Conservation (phyloP, 768 basidiomycete genomes). For the Tephrocybe sp. region DNA sequence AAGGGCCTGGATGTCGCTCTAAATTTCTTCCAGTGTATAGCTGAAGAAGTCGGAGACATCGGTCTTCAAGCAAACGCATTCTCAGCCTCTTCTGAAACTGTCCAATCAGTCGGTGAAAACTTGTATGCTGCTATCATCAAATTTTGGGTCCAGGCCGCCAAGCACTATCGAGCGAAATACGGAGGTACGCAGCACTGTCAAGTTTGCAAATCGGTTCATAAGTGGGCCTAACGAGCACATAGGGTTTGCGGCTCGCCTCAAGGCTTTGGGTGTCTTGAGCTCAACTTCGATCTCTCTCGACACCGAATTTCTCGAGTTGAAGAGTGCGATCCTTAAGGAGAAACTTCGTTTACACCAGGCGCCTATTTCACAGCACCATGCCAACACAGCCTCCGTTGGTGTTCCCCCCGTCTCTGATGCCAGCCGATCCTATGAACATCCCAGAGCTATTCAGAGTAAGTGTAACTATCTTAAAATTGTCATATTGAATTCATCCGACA, state of each 20-base stretch:
- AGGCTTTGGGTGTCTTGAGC: neutral
- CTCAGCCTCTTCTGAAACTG: neutral
- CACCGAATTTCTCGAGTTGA: neutral
- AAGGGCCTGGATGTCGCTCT: constrained; percentile 1
- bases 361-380: neutral
- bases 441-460: too few species aligned
- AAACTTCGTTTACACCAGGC: neutral
- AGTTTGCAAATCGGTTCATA: neutral
- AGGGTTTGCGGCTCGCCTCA: neutral
- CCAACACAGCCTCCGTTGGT: too few species aligned
- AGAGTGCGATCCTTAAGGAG: neutral
- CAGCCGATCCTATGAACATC: too few species aligned
- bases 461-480: too few species aligned
- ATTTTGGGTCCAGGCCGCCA: constrained; percentile 10
- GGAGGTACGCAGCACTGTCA: neutral
- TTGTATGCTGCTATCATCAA: constrained; percentile 7
- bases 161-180: constrained; percentile 3
- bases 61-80: constrained; percentile 5
- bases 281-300: neutral
- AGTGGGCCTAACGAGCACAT: neutral
- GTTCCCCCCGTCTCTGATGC: too few species aligned
- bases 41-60: constrained; percentile 4
- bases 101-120: constrained; percentile 4
- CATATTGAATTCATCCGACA: too few species aligned
- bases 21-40: constrained; percentile 6